Conservation (phyloP, 306 rosid species). For the Cicer arietinum region DNA sequence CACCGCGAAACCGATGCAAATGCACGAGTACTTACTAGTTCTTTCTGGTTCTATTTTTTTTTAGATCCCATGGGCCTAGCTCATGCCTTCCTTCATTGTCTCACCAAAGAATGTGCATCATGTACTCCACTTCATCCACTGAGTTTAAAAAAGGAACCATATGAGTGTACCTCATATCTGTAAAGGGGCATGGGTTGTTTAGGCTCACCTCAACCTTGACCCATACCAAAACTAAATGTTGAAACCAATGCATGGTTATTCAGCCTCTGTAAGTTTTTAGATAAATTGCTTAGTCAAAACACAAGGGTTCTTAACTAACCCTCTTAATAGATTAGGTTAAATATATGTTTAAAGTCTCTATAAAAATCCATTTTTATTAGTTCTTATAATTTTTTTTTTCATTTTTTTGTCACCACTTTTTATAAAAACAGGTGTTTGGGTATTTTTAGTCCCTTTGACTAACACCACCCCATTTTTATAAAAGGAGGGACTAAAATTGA, state of each 20-base stretch:
- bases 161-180: neutral
- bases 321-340: neutral
- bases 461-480: too few species aligned
- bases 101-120: neutral
- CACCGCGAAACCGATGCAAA: neutral
- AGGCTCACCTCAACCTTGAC: constrained; percentile 12
- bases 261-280: neutral
- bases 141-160: too few species aligned
- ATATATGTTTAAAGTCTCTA: too few species aligned
- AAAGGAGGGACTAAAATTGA: too few species aligned
- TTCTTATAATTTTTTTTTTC: too few species aligned
- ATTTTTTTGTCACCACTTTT: too few species aligned
- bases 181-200: neutral
- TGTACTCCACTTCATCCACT: neutral
- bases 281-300: constrained; percentile 8
- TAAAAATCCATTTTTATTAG: too few species aligned
- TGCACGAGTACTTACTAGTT: neutral
- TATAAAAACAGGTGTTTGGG: too few species aligned
- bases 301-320: neutral
- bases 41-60: neutral
- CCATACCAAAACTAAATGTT: neutral
- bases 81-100: neutral
- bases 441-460: too few species aligned
- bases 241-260: constrained; percentile 12
- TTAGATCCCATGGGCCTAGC: neutral